Evolutionary conservation across 2,329 filamentous ascomycete genomes (phyloP).

Genomic region (Aspergillus chevalieri): DNA sequence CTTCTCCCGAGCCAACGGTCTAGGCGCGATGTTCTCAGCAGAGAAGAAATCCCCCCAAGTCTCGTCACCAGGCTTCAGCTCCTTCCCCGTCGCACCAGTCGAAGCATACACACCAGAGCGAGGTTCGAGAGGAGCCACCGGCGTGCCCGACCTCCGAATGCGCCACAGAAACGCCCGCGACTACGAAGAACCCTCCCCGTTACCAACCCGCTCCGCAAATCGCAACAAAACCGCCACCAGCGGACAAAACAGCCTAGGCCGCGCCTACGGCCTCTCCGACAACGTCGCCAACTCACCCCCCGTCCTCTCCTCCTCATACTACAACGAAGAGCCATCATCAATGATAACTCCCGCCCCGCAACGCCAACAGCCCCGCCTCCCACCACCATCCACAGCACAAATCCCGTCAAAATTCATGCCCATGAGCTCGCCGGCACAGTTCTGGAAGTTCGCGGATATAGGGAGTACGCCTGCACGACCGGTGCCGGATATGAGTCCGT

Average conservation of each 20-base stretch:
- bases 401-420: constrained; percentile 48
- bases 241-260: constrained; percentile 19
- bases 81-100: constrained; percentile 36
- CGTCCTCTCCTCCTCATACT: constrained; percentile 44
- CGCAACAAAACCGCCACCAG: constrained; percentile 19
- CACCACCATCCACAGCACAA: constrained; percentile 44
- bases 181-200: constrained; percentile 39
- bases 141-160: constrained; percentile 22
- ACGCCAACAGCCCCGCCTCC: constrained; percentile 43
- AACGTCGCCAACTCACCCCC: constrained; percentile 39
- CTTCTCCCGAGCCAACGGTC: constrained; percentile 31
- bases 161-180: constrained; percentile 28
- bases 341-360: constrained; percentile 46
- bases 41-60: constrained; percentile 33
- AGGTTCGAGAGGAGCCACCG: constrained; percentile 33
- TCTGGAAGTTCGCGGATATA: constrained; percentile 46
- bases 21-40: constrained; percentile 37
- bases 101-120: constrained; percentile 45
- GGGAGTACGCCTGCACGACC: constrained; percentile 40
- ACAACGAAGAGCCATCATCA: constrained; percentile 41
- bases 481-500: constrained; percentile 41
- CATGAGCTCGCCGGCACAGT: constrained; percentile 46
- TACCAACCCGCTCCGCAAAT: constrained; percentile 29
- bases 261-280: constrained; percentile 36
- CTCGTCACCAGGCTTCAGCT: constrained; percentile 37